These are phyloP conservation scores for Monascus purpureus DNA, from an alignment of 495 filamentous ascomycete genomes.

Conservation along the genomic window DNA sequence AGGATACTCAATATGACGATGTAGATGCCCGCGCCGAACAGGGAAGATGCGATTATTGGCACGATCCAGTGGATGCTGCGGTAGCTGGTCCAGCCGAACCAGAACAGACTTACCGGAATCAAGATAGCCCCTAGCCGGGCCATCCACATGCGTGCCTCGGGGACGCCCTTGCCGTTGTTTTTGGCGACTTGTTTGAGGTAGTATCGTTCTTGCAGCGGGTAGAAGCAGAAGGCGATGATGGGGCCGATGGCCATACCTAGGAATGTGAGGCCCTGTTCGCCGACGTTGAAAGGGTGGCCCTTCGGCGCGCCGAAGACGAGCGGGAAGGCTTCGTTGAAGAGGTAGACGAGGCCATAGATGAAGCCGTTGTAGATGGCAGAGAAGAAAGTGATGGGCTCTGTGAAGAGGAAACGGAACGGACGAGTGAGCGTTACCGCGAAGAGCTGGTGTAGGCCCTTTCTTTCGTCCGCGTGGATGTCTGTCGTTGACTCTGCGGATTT, in stretches of 20 bases:
- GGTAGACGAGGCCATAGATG: slow-evolving; percentile 52
- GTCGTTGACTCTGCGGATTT: slow-evolving; percentile 26
- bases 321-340: slow-evolving; percentile 38
- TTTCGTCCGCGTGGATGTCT: slow-evolving; percentile 19
- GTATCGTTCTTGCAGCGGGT: slow-evolving; percentile 31
- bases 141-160: slow-evolving; percentile 51
- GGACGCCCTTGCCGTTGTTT: slow-evolving; percentile 27
- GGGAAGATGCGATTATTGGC: slow-evolving; percentile 30
- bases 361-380: slow-evolving; percentile 46
- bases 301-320: slow-evolving; percentile 27
- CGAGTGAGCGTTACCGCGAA: slow-evolving; percentile 38
- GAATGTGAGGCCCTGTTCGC: slow-evolving; percentile 24
- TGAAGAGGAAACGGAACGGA: slow-evolving; percentile 33
- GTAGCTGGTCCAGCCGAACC: slow-evolving; percentile 34
- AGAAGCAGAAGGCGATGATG: slow-evolving; percentile 23
- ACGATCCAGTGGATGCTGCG: slow-evolving; percentile 30
- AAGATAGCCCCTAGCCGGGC: slow-evolving; percentile 26
- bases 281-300: slow-evolving; percentile 27
- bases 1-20: slow-evolving; percentile 24
- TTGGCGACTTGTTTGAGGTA: slow-evolving; percentile 30
- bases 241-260: slow-evolving; percentile 30
- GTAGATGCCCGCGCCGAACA: slow-evolving; percentile 24
- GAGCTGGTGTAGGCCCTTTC: slow-evolving; percentile 42
- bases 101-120: slow-evolving; percentile 30
- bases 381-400: slow-evolving; percentile 39